Evolutionary conservation across 1,284 basidiomycete genomes (phyloP).

Genomic region (Paramarasmius palmivorus): DNA sequence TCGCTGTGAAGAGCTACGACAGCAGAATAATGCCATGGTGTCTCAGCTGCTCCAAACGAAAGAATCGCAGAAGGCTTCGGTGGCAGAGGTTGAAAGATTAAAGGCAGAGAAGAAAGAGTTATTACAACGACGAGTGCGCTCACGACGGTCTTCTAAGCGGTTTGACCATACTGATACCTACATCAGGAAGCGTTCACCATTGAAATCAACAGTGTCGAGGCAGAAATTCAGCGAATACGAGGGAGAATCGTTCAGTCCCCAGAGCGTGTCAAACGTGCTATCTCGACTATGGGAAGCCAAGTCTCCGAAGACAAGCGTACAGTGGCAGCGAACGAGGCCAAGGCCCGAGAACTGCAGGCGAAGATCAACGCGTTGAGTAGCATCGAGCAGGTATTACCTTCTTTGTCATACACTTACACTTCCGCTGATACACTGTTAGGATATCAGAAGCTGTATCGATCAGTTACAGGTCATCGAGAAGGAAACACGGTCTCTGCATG

Average conservation of each 20-base stretch:
- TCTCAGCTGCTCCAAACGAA: conserved; percentile 68
- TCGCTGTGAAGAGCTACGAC: conserved; percentile 56
- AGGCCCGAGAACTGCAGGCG: conserved; percentile 73
- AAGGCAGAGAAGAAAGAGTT: conserved; percentile 67
- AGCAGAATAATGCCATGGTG: conserved; percentile 63
- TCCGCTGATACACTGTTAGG: conserved; percentile 38
- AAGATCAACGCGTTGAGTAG: conserved; percentile 70
- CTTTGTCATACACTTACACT: not conserved
- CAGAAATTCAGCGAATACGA: conserved; percentile 60
- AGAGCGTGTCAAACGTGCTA: conserved; percentile 80
- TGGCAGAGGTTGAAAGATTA: conserved; percentile 63
- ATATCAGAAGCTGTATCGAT: conserved; percentile 66
- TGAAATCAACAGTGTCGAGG: conserved; percentile 57
- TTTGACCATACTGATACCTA: conserved; percentile 2
- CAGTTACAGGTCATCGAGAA: conserved; percentile 73
- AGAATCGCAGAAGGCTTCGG: conserved; percentile 57
- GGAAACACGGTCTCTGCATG: conserved; percentile 63
- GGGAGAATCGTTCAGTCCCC: conserved; percentile 85
- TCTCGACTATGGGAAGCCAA: conserved; percentile 66
- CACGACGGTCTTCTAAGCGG: not conserved
- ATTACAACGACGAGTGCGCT: conserved; percentile 53
- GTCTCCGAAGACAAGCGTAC: conserved; percentile 63
- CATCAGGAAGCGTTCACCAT: conserved; percentile 57
- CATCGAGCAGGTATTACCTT: conserved; percentile 66
- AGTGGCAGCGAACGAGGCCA: conserved; percentile 62